phyloP scores from a whole-genome alignment of 306 rosid species.

The Pyrus pyrifolia region DNA sequence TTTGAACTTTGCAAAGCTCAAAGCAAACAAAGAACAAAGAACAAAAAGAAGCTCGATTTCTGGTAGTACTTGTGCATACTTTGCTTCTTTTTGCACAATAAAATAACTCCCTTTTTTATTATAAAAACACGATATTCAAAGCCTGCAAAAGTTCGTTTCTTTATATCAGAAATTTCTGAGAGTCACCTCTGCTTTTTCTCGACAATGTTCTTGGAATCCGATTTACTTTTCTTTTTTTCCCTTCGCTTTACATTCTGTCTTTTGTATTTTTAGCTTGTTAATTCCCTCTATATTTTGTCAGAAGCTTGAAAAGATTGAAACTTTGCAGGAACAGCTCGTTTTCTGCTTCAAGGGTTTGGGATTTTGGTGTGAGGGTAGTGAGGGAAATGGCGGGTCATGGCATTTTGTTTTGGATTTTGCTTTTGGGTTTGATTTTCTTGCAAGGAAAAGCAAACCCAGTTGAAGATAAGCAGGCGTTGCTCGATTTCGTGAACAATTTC shows the following conservation, averaged over 20 bases:
- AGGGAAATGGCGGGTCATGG: constrained; percentile 31
- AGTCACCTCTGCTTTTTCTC: constrained; percentile 49
- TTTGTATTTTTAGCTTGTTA: constrained; percentile 10
- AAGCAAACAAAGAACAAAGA: constrained; percentile 32
- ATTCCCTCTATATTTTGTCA: not conserved
- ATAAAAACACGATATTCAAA: constrained; percentile 21
- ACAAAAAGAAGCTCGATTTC: constrained; percentile 46
- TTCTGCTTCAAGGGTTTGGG: constrained; percentile 25
- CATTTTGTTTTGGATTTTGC: constrained; percentile 26
- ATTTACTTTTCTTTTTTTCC: constrained; percentile 17
- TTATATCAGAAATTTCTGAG: constrained; percentile 42
- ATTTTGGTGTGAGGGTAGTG: not conserved
- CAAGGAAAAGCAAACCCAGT: constrained; percentile 52
- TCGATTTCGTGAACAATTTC: constrained; percentile 46
- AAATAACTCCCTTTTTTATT: constrained; percentile 35
- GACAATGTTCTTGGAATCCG: constrained; percentile 68
- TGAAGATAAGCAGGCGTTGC: constrained; percentile 69
- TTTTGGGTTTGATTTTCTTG: constrained; percentile 33
- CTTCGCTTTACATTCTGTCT: constrained; percentile 17
- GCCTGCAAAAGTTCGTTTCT: constrained; percentile 46
- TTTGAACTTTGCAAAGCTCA: constrained; percentile 25
- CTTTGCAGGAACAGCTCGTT: constrained; percentile 44
- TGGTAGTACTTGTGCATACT: constrained; percentile 13
- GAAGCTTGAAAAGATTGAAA: constrained; percentile 12
- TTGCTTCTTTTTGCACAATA: constrained; percentile 29